Conservation (phyloP, 139 green algal species). For the Chlorella sp. region DNA sequence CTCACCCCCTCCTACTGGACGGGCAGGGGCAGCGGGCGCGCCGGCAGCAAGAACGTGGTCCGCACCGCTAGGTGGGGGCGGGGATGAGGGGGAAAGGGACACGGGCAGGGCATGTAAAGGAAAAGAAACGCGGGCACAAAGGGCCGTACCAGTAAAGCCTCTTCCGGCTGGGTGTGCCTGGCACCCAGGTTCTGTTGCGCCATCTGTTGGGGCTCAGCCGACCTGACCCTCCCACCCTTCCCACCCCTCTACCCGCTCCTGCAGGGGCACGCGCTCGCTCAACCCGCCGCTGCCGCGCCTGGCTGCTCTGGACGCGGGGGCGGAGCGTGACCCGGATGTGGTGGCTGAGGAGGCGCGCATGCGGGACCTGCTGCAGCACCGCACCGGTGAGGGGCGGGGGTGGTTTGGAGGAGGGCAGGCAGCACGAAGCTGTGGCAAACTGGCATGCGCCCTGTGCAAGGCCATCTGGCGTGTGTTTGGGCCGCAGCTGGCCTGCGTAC, state of each 20-base stretch:
- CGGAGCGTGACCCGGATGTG: constrained; percentile 74
- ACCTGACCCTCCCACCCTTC: too few relatives aligned
- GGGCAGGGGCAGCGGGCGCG: neutral
- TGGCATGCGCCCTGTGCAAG: too few relatives aligned
- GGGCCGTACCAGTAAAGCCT: too few relatives aligned
- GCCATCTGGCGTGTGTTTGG: too few relatives aligned
- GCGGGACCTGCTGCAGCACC: constrained; percentile 59
- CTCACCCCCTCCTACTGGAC: constrained; percentile 20
- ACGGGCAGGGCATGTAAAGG: too few relatives aligned
- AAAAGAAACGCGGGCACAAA: too few relatives aligned
- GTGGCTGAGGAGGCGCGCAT: constrained; percentile 72
- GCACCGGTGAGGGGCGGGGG: constrained; percentile 18
- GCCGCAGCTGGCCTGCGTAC: neutral
- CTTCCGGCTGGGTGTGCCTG: too few relatives aligned
- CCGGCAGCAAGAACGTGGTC: neutral
- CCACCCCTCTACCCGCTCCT: neutral
- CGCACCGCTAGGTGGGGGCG: neutral
- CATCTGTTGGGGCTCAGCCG: too few relatives aligned
- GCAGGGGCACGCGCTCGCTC: constrained; percentile 12
- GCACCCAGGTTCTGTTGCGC: too few relatives aligned
- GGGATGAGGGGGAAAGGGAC: too few relatives aligned
- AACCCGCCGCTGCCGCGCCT: constrained; percentile 13
- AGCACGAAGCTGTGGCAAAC: too few relatives aligned
- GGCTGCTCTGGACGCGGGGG: neutral
- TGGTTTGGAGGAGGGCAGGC: neutral